Base-by-base conservation (phyloP, 805 yeast genomes). In the Lipomyces yamanashiensis region DNA sequence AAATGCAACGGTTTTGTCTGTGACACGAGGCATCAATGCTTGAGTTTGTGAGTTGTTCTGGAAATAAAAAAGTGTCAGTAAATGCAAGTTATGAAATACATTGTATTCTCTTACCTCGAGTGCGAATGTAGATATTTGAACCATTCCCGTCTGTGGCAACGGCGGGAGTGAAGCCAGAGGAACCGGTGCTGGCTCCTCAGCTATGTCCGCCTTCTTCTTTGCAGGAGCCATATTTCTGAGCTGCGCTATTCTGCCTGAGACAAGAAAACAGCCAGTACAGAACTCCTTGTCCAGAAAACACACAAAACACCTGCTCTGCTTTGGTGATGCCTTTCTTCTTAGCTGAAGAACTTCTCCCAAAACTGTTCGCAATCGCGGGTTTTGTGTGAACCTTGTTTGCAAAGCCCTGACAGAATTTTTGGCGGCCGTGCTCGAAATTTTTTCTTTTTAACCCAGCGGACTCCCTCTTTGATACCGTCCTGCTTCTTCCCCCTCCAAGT, bases 11-110 rank as follows among this genome's bases (percentile, higher is more conserved):
- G 51, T 49, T 45, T 53, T 58, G 49, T 64, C 68, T 5, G 68
- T 64, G 5, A 64, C 59, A 8, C 63, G 63, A 2, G 68, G 68
- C 36, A 64, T 64, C 44, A 62, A 10, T n/a, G 65, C 66, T 28
- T 62, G 68, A 15, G 63, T 33, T 6, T 47, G 47, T 15, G 59
- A 36, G 40, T 37, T 36, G 17, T 52, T 62, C 56, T 53, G 5
- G 28, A 61, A 8, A 33, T 28, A 34, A 17, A n/a, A 54, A 39
- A 7, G 23, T 28, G 17, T 37, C 21, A 23, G 36, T 21, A 9
- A 28, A 15, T 21, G n/a, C 50, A 23, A 47, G 6, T 2, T 10
- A 15, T n/a, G 19, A 34, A 41, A 7, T 13, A 50, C 10, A 21
- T 15, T 19, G 53, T 13, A 17, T 10, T n/a, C 21, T 13, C 66